Base-by-base conservation (phyloP, 257 asterid species). In the Nicotiana attenuata region DNA sequence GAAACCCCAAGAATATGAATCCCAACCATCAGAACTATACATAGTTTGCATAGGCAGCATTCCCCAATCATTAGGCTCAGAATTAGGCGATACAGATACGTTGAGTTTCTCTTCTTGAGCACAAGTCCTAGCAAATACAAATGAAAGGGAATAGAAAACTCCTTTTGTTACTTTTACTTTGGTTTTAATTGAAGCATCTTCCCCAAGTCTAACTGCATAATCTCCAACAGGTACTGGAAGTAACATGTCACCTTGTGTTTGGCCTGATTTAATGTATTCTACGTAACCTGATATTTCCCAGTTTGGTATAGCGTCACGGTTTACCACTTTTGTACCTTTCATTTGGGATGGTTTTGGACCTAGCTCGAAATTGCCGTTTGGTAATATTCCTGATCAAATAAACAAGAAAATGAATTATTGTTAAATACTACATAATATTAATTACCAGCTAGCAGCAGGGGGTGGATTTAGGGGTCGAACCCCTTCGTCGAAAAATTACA, bases 1-100 rank as follows among this genome's bases (percentile, higher is more conserved):
- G 15, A 83, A 83, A 2, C 80, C 85, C 64, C 73, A 83, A 10
- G 80, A 63, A 66, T 77, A 79, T 2, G 82, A 69, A 61, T 83
- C 85, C 55, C 85, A 81, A 8, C 85, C 85, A 57, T 83, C 75
- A 10, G 82, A 77, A 60, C 85, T 83, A 63, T 83, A 83, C 75
- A 83, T 52, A 2, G 85, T 83, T 33, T 83, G 85, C 55, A 83
- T 13, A 1, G 85, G 85, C 22, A 83, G 31, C 19, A 77, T 81
- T 22, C 85, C 85, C 80, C 80, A 75, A 50, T 75, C 63, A 75
- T 75, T 50, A 3, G 41, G 41, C 26, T 73, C 78, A 15, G 57
- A 20, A 45, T 65, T 60, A 14, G 85, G 85, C 0, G 85, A 81
- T 8, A 83, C 83, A 2, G 83, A 78, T 3, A 83, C 85, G 65